These are phyloP conservation scores for Aureobasidium sp. DNA, from an alignment of 2,329 filamentous ascomycete genomes.

Conservation along the genomic window DNA sequence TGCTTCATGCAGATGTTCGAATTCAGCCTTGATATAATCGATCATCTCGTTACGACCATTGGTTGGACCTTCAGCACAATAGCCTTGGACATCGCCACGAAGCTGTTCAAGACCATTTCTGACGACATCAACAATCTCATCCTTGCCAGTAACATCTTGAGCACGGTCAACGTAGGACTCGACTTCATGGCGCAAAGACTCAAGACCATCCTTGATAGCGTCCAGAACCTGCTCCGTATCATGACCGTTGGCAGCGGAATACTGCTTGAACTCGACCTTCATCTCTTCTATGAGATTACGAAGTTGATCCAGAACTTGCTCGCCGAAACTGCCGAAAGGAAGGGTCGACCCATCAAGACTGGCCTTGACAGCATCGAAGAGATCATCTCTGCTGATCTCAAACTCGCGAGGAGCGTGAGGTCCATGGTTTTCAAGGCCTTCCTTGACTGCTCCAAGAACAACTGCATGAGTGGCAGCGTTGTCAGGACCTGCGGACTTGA, in stretches of 20 bases:
- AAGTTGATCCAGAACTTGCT: slow-evolving; percentile 51
- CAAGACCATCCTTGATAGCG: slow-evolving; percentile 78
- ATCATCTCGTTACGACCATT: slow-evolving; percentile 38
- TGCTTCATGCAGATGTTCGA: slow-evolving; percentile 52
- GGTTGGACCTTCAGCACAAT: slow-evolving; percentile 33
- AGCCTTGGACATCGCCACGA: slow-evolving; percentile 51
- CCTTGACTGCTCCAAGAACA: slow-evolving; percentile 49
- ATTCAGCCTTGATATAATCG: slow-evolving; percentile 45
- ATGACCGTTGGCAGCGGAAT: slow-evolving; percentile 65
- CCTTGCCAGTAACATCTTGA: slow-evolving; percentile 59
- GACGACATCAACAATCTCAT: slow-evolving; percentile 67
- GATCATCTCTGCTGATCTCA: slow-evolving; percentile 41
- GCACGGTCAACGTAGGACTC: slow-evolving; percentile 71
- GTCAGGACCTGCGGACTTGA: slow-evolving; percentile 47
- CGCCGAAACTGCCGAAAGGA: slow-evolving; percentile 45
- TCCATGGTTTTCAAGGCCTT: slow-evolving; percentile 45
- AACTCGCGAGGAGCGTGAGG: slow-evolving; percentile 32
- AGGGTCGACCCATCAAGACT: slow-evolving; percentile 46
- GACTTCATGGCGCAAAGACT: slow-evolving; percentile 69
- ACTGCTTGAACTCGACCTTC: slow-evolving; percentile 63
- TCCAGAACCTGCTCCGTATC: slow-evolving; percentile 86
- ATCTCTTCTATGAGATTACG: slow-evolving; percentile 52
- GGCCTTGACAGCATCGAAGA: slow-evolving; percentile 50
- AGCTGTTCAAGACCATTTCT: slow-evolving; percentile 55
- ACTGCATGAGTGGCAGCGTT: slow-evolving; percentile 44